Evolutionary conservation across 108 stramenopile species (phyloP), one percentile per base, ranked within the genome.

Genomic region (Discostella pseudostelligera): DNA sequence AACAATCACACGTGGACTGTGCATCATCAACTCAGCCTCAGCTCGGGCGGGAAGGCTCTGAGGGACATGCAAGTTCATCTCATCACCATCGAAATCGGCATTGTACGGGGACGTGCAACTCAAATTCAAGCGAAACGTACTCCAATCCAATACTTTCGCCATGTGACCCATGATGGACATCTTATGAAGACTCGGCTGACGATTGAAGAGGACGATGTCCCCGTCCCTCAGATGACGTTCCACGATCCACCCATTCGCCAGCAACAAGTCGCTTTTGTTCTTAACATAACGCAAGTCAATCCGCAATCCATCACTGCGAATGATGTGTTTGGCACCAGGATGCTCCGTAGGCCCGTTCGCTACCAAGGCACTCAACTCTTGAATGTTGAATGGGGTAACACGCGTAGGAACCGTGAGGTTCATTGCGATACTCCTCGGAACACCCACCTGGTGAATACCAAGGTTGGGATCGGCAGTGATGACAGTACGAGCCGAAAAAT

Each of bases 71-170:
- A 99, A 84, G 86, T 99, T 99, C 99, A 99, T 99, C 84, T 99
- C 99, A 58, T 99, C 99, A 12, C 99, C 99, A 78, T 99, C 99
- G 78, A 99, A 99, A 82, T 99, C 99, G 49, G 99, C 99, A 80
- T 99, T 99, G 87, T 99, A 99, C 20, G 99, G 98, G 8, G 95
- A 83, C 9, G 99, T 99, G 79, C 97, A 97, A 63, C 89, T 88
- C 57, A 99, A 79, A 81, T 99, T 99, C 68, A 99, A 83, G 56
- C 99, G 96, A 79, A 99, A 99, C 4, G 99, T 99, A 45, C 92
- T 94, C 96, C 96, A 98, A 83, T 98, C 97, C 72, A 99, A 78
- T 8, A 97, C 97, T 81, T 97, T 97, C 42, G 96, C 97, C 58
- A 88, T 80, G 82, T 98, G 97, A 28, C 96, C 96, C 97, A 98